Percentiles rank a stretch among this genome's conserved stretches.
Conservation (phyloP, 2,329 filamentous ascomycete genomes). For the Nemania sp. region DNA sequence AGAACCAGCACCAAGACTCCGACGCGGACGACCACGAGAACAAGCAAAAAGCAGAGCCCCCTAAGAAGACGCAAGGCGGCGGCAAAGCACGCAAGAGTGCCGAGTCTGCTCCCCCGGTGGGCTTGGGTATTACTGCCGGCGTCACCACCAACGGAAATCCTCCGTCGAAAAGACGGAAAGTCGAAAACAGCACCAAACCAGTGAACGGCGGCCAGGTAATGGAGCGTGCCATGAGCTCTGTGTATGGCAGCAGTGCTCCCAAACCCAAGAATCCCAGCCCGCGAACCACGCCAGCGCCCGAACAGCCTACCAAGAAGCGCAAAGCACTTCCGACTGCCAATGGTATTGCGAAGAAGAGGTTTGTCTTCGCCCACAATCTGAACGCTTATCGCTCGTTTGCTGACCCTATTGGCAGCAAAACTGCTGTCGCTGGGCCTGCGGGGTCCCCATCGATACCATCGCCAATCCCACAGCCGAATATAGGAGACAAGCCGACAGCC, state of each 20-base stretch:
- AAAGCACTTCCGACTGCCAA: conserved; percentile 68
- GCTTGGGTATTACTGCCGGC: conserved; percentile 67
- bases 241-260: conserved; percentile 52
- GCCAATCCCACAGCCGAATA: conserved; percentile 72
- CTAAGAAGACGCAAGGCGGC: conserved; percentile 65
- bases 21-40: conserved; percentile 73
- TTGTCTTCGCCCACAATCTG: conserved; percentile 38
- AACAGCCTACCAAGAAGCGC: conserved; percentile 71
- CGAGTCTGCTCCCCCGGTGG: conserved; percentile 55
- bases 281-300: conserved; percentile 67
- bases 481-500: conserved; percentile 61
- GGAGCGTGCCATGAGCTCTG: conserved; percentile 70
- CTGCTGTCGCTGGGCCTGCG: conserved; percentile 45
- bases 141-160: conserved; percentile 53
- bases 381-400: not conserved
- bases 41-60: conserved; percentile 51
- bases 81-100: conserved; percentile 66
- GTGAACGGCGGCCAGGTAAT: conserved; percentile 54
- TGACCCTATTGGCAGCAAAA: conserved; percentile 34
- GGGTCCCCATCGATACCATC: conserved; percentile 73
- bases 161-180: conserved; percentile 76
- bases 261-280: conserved; percentile 68
- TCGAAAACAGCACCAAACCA: conserved; percentile 75
- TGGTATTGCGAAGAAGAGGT: conserved; percentile 79
- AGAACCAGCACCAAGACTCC: conserved; percentile 70